A percentile compares a stretch with the other conserved stretches of the same genome.
phyloP scores from a whole-genome alignment of 495 filamentous ascomycete species.

The Aspergillus affinis region DNA sequence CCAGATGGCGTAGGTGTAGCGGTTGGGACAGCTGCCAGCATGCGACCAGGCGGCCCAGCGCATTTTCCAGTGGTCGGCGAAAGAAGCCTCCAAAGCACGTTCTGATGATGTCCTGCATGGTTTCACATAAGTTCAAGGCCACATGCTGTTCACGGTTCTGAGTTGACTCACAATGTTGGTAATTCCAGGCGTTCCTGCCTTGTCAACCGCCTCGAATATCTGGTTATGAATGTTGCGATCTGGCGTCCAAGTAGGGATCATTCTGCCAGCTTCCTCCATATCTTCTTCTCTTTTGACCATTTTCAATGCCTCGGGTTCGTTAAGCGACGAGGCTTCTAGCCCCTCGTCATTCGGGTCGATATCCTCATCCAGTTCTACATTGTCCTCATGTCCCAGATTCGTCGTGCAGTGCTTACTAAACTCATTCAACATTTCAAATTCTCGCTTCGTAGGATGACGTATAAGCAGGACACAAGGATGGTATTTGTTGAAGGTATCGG shows the following conservation, averaged over 20 bases:
- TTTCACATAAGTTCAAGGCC: conserved; percentile 10
- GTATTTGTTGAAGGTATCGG: conserved; percentile 27
- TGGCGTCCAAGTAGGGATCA: conserved; percentile 55
- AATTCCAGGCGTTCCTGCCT: conserved; percentile 50
- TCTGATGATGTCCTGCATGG: conserved; percentile 47
- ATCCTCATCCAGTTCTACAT: conserved; percentile 40
- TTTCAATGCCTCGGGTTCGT: conserved; percentile 22
- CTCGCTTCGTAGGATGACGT: conserved; percentile 66
- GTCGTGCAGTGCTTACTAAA: conserved; percentile 28
- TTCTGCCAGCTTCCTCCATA: conserved; percentile 35
- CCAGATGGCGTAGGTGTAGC: conserved; percentile 59
- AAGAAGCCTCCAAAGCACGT: conserved; percentile 53
- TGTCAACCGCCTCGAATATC: conserved; percentile 52
- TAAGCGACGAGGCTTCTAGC: conserved; percentile 17
- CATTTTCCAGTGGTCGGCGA: conserved; percentile 57
- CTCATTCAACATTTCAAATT: conserved; percentile 58
- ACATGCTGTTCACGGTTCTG: neutral
- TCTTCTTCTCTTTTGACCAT: conserved; percentile 27
- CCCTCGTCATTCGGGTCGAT: conserved; percentile 34
- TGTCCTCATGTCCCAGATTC: conserved; percentile 40
- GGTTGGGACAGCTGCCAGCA: conserved; percentile 64
- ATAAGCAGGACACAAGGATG: conserved; percentile 69
- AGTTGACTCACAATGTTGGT: conserved; percentile 49
- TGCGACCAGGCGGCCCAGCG: conserved; percentile 55
- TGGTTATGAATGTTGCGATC: conserved; percentile 53